Conservation (phyloP, 2,329 filamentous ascomycete genomes). For the Nemania sp. region DNA sequence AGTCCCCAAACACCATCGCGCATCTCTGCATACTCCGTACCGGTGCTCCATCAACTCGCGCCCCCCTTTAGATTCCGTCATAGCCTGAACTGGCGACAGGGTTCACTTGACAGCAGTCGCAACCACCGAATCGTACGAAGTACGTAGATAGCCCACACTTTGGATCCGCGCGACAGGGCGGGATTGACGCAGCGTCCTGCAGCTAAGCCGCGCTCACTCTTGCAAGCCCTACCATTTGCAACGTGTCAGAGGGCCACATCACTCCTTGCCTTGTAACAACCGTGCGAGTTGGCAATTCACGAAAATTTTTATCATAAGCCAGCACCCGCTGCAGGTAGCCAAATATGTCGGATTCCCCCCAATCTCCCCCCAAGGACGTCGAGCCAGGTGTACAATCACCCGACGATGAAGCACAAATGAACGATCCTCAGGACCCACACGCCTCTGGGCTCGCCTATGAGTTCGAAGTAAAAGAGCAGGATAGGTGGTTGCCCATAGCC, state of each 20-base stretch:
- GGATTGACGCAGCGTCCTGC: constrained; percentile 58
- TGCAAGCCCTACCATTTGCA: constrained; percentile 60
- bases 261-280: constrained; percentile 50
- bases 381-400: constrained; percentile 90
- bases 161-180: constrained; percentile 44
- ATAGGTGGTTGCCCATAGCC: constrained; percentile 98
- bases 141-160: constrained; percentile 38
- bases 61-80: constrained; percentile 44
- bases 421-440: constrained; percentile 80
- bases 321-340: constrained; percentile 69
- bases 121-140: constrained; percentile 29
- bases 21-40: constrained; percentile 30
- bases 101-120: constrained; percentile 38
- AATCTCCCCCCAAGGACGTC: constrained; percentile 93
- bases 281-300: constrained; percentile 61
- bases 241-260: constrained; percentile 66
- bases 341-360: constrained; percentile 87
- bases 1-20: constrained; percentile 10
- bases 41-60: constrained; percentile 31
- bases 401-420: constrained; percentile 94
- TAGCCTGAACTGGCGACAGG: constrained; percentile 51
- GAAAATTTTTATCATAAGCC: constrained; percentile 61
- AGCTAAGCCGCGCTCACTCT: constrained; percentile 53
- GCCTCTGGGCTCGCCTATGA: constrained; percentile 77
- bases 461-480: constrained; percentile 99